A percentile compares a stretch with the other conserved stretches of the same genome.
Conservation (phyloP, 441 rosid genomes). For the Pelargonium cotyledonis region DNA sequence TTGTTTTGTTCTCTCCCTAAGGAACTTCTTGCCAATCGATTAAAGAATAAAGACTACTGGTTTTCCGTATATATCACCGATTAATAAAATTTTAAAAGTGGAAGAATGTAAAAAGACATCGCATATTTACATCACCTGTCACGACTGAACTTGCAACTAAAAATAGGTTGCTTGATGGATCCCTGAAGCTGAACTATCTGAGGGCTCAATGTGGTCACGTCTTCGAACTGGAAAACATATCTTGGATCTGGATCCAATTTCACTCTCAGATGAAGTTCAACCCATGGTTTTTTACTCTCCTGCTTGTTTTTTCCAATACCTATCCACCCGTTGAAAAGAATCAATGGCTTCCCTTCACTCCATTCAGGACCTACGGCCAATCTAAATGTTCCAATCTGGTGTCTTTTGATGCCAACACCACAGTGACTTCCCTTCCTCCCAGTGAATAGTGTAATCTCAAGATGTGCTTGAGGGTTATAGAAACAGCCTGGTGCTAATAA, state of each 20-base stretch:
- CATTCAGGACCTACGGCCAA: slow-evolving; percentile 84
- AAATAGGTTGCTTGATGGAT: slow-evolving; percentile 80
- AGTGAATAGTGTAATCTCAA: slow-evolving; percentile 58
- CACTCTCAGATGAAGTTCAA: slow-evolving; percentile 79
- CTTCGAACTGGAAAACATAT: slow-evolving; percentile 89
- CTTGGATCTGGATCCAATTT: slow-evolving; percentile 92
- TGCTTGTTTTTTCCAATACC: slow-evolving; percentile 73
- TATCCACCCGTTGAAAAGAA: slow-evolving; percentile 84
- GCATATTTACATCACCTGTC: slow-evolving; percentile 54
- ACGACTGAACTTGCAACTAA: slow-evolving; percentile 84
- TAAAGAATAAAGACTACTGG: neutral
- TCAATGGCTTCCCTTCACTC: slow-evolving; percentile 64
- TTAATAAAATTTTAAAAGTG: neutral
- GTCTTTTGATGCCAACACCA: slow-evolving; percentile 69
- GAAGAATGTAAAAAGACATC: neutral
- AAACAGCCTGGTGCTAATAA: slow-evolving; percentile 71
- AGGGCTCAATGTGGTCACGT: slow-evolving; percentile 71
- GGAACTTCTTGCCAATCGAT: neutral
- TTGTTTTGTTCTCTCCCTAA: no score
- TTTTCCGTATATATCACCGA: neutral
- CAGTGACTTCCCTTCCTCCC: slow-evolving; percentile 67
- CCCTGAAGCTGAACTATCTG: slow-evolving; percentile 93
- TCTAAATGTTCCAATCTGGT: slow-evolving; percentile 75
- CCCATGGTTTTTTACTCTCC: slow-evolving; percentile 49
- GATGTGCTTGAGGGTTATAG: slow-evolving; percentile 54